These are phyloP conservation scores for Dryas octopetala DNA, from an alignment of 306 rosid genomes.

Conservation along the genomic window DNA sequence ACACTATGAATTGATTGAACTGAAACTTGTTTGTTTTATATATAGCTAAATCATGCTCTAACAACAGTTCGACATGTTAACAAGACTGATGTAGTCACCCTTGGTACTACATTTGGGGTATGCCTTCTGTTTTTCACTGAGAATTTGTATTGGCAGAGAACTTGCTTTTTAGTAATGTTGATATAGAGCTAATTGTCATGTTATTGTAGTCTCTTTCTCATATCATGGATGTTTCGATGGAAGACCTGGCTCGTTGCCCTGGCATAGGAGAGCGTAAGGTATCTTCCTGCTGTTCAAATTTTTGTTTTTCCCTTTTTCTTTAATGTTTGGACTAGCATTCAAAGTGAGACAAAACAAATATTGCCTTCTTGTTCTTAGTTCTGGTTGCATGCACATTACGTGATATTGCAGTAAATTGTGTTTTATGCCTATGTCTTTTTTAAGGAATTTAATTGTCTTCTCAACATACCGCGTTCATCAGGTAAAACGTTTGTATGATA, in stretches of 20 bases:
- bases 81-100: conserved; percentile 97
- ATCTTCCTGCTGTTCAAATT: conserved; percentile 22
- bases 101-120: conserved; percentile 95
- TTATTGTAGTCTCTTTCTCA: conserved; percentile 78
- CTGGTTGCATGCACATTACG: background rate
- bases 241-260: conserved; percentile 98
- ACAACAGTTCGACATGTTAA: conserved; percentile 85
- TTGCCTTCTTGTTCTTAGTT: background rate
- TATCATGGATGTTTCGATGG: conserved; percentile 96
- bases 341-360: background rate
- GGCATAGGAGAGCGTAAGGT: conserved; percentile 99
- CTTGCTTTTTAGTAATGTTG: conserved; percentile 5
- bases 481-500: conserved; percentile 87
- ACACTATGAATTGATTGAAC: conserved; percentile 1
- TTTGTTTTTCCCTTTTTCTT: conserved; percentile 5
- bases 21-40: conserved; percentile 32
- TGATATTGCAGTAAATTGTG: background rate
- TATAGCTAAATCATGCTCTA: conserved; percentile 68
- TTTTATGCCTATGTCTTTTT: background rate
- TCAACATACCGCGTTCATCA: conserved; percentile 27
- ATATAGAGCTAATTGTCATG: conserved; percentile 19
- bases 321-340: background rate
- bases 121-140: conserved; percentile 18
- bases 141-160: background rate
- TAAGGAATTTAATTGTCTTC: background rate